phyloP scores from a whole-genome alignment of 306 rosid species.

The Cucurbita pepo region DNA sequence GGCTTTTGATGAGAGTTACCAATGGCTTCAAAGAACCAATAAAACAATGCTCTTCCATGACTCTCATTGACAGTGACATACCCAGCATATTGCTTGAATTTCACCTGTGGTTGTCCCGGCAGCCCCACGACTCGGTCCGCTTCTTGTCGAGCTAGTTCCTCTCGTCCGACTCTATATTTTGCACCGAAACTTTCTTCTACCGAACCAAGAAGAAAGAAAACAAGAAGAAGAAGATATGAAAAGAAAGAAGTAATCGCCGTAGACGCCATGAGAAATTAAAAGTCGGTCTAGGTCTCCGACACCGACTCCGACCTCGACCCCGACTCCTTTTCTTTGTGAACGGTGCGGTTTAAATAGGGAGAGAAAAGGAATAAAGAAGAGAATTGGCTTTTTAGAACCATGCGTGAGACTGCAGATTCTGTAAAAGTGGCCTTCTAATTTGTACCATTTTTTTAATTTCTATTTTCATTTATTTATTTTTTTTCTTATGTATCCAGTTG shows the following conservation, averaged over 20 bases:
- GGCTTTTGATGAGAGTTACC: conserved; percentile 31
- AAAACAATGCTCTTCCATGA: conserved; percentile 76
- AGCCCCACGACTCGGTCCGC: conserved; percentile 35
- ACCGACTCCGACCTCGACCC: background rate
- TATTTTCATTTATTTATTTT: no score
- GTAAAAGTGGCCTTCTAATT: background rate
- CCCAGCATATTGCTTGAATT: conserved; percentile 62
- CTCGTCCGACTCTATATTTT: background rate
- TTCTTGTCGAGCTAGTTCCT: conserved; percentile 22
- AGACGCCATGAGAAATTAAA: conserved; percentile 5
- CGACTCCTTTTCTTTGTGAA: background rate
- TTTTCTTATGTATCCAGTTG: background rate
- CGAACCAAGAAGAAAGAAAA: background rate
- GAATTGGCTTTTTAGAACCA: background rate
- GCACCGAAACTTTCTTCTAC: background rate
- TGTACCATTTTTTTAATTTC: background rate
- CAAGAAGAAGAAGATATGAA: background rate
- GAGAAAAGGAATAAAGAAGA: background rate
- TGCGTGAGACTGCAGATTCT: background rate
- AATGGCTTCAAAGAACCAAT: conserved; percentile 68
- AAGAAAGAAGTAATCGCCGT: background rate
- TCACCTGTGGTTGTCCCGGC: conserved; percentile 63
- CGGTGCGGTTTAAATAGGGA: conserved; percentile 10
- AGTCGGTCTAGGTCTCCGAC: background rate
- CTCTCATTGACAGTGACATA: conserved; percentile 49